Base-by-base conservation (phyloP, 2,329 filamentous ascomycete species). In the Allantophomopsis cytisporea region DNA sequence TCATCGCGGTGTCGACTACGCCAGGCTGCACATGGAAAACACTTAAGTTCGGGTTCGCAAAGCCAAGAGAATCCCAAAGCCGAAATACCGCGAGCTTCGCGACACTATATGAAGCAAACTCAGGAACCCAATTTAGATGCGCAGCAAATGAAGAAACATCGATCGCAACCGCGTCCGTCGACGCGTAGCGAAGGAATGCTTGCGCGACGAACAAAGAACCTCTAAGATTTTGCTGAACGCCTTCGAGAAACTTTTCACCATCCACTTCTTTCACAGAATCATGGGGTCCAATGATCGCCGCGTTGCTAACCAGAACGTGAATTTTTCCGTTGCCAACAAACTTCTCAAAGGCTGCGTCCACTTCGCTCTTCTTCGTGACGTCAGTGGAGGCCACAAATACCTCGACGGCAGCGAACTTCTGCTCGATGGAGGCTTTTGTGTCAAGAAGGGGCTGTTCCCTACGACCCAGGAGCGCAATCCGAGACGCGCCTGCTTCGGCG, bases 381-480 rank as follows among this genome's bases (percentile, higher is more conserved):
- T 63, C 56, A 12, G 53, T 50, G 7, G 55, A 47, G 28, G 50
- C 54, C 8, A 50, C 46, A 30, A 52, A 51, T 5, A 62, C 53
- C 17, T 58, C 51, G 31, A 61, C 50, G 31, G 54, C 50, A 12
- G 57, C 47, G 44, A 55, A 60, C 10, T 56, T 51, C 3, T 56
- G 44, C 30, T 58, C 45, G 39, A 63, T 55, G 5, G 46, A 49
- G 20, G 54, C 45, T 48, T 62, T 60, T 35, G 58, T 61, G n/a
- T 58, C 50, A 17, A 55, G 46, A 40, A 59, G 55, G 14, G 50
- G 52, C 37, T 54, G 41, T 47, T 45, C 52, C 31, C 54, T 51
- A 15, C 66, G 61, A 17, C 65, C 65, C 1, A 68, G 47, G 6
- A 71, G 54, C 7, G 56, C 58, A 36, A 71, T 63, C 1, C 53